Base-by-base conservation (phyloP, 306 rosid genomes). In the Lathyrus tuberosus region DNA sequence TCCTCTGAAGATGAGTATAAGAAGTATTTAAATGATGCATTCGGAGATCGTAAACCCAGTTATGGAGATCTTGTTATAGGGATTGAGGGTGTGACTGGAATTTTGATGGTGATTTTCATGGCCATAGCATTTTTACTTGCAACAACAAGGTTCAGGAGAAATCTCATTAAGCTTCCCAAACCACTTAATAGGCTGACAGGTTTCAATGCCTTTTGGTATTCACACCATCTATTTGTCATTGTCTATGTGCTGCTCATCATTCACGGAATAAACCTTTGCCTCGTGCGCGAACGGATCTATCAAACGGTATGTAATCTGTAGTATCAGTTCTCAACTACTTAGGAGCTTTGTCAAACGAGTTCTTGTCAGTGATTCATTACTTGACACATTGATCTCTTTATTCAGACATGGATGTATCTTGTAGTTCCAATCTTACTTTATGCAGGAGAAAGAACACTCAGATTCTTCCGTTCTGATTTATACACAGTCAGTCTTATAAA, bases 181-280 rank as follows among this genome's bases (percentile, higher is more conserved):
- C 99, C 99, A 44, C 83, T 95, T 78, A 87, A 80, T 71, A 84
- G 95, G 83, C 90, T 91, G 70, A 95, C 95, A 8, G 99, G 99
- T 63, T 95, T 75, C 85, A 95, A 95, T 61, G 96, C 99, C 66
- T 91, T 95, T 83, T 95, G 99, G 97, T 95, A 95, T 86, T 95
- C 99, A 38, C 99, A 95, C 81, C 97, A 95, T 81, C 89, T 91
- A 40, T 91, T 95, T 82, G 89, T 91, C 86, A 72, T 95, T 57
- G 99, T 91, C 70, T 95, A 95, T 59, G 69, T 76, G 79, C 84
- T 95, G 81, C 96, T 95, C 73, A 33, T 91, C 76, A 10, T 89
- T 80, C 99, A 95, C 61, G 97, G 99, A 42, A 47, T 20, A 72
- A 79, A 75, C 59, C 85, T 91, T 72, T 95, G 83, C 72, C 84